Evolutionary conservation across 1,139 yeast genomes (phyloP).

Genomic region (Geotrichum klebahnii): DNA sequence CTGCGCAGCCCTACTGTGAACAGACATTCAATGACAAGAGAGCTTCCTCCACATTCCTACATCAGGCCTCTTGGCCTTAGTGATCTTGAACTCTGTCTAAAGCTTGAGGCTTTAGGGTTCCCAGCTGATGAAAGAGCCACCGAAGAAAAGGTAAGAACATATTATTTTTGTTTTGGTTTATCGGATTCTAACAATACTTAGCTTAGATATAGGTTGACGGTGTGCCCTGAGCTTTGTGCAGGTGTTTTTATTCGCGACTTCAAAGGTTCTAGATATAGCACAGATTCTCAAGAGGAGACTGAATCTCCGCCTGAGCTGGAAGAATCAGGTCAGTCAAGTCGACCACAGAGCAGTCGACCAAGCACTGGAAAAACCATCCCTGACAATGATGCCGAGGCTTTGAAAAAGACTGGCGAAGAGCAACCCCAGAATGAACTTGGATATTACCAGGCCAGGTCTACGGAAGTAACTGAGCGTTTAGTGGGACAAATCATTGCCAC

Average conservation of each 20-base stretch:
- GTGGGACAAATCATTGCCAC: constrained; percentile 85
- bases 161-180: not conserved
- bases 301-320: not conserved
- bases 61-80: constrained; percentile 68
- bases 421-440: not conserved
- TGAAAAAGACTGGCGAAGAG: not conserved
- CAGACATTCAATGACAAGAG: not conserved
- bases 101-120: constrained; percentile 67
- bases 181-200: not conserved
- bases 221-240: constrained; percentile 85
- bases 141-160: constrained; percentile 47
- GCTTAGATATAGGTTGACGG: constrained; percentile 58
- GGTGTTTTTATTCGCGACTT: constrained; percentile 68
- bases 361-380: not conserved
- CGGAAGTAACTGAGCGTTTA: constrained; percentile 53
- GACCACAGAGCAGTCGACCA: not conserved
- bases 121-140: constrained; percentile 62
- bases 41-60: constrained; percentile 60
- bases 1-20: not conserved
- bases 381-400: not conserved
- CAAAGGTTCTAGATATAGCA: not conserved
- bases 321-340: not conserved
- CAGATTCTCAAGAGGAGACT: not conserved
- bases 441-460: constrained; percentile 40
- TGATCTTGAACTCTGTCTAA: constrained; percentile 60